A percentile compares a stretch with the other conserved stretches of the same genome.
phyloP scores from a whole-genome alignment of 192 early-diverging fungal species.

The Gonapodya sp. region DNA sequence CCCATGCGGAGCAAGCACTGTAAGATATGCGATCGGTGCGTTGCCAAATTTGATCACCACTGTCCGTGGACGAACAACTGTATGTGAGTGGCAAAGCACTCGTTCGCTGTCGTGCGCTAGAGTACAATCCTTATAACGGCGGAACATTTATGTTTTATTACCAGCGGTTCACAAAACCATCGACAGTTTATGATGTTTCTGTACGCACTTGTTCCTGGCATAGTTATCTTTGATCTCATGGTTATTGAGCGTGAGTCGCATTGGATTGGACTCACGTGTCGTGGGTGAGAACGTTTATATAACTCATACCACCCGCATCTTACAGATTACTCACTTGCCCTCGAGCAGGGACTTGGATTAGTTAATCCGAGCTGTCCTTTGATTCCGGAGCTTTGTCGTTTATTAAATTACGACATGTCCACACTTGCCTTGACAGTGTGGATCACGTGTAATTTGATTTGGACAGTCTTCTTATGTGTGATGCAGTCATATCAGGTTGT shows the following conservation, averaged over 20 bases:
- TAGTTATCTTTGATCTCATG: slow-evolving; percentile 49
- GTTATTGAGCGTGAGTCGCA: slow-evolving; percentile 51
- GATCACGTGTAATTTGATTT: slow-evolving; percentile 65
- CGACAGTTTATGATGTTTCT: slow-evolving; percentile 77
- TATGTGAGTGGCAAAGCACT: slow-evolving; percentile 20
- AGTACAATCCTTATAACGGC: no score
- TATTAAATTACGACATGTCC: slow-evolving; percentile 65
- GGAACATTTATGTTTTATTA: slow-evolving; percentile 10
- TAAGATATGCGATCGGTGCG: slow-evolving; percentile 83
- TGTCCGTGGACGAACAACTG: slow-evolving; percentile 98
- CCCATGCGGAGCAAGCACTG: slow-evolving; percentile 94
- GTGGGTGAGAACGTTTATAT: no score
- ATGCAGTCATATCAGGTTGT: slow-evolving; percentile 73
- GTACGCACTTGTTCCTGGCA: slow-evolving; percentile 46
- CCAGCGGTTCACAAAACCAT: slow-evolving; percentile 79
- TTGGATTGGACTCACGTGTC: not conserved
- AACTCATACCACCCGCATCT: no score
- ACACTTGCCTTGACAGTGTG: slow-evolving; percentile 59
- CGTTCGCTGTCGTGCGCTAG: slow-evolving; percentile 6
- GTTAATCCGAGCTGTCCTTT: slow-evolving; percentile 40
- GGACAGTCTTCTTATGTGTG: slow-evolving; percentile 69
- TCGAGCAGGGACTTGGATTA: slow-evolving; percentile 16
- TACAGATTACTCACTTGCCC: not conserved
- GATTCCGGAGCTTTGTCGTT: slow-evolving; percentile 53
- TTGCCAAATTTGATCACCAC: slow-evolving; percentile 90